Conservation (phyloP, 2,329 filamentous ascomycete species). For the Diaporthe capsici region DNA sequence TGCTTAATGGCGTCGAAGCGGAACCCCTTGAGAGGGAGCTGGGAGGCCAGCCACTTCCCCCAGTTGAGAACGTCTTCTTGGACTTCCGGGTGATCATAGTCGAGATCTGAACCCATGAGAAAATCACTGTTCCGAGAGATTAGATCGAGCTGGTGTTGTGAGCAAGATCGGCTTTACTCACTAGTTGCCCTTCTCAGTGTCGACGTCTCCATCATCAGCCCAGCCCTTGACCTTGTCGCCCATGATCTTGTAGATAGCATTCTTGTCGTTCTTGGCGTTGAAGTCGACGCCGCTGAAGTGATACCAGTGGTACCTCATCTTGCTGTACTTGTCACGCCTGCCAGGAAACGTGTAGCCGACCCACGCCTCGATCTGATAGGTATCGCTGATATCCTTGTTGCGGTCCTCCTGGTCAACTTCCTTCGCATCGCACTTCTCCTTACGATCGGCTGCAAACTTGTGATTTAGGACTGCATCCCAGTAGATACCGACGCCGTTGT, state of each 20-base stretch:
- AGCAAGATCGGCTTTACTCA: slow-evolving; percentile 51
- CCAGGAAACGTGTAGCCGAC: slow-evolving; percentile 78
- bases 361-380: slow-evolving; percentile 79
- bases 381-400: slow-evolving; percentile 67
- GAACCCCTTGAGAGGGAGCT: slow-evolving; percentile 75
- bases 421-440: slow-evolving; percentile 73
- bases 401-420: slow-evolving; percentile 75
- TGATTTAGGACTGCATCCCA: slow-evolving; percentile 84
- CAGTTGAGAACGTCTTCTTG: slow-evolving; percentile 74
- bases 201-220: slow-evolving; percentile 72
- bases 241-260: slow-evolving; percentile 78
- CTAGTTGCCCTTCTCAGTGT: slow-evolving; percentile 75
- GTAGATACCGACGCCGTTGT: slow-evolving; percentile 71
- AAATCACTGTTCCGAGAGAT: slow-evolving; percentile 64
- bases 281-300: slow-evolving; percentile 81
- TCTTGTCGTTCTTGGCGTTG: slow-evolving; percentile 70
- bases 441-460: slow-evolving; percentile 79
- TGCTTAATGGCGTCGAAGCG: slow-evolving; percentile 82
- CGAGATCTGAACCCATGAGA: slow-evolving; percentile 80
- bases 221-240: slow-evolving; percentile 73
- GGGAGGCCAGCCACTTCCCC: slow-evolving; percentile 76
- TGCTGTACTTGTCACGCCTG: slow-evolving; percentile 72
- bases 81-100: slow-evolving; percentile 76
- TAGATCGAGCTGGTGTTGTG: slow-evolving; percentile 48
- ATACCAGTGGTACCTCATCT: slow-evolving; percentile 76